These are phyloP conservation scores for Meyerozyma athensensis DNA, from an alignment of 1,139 yeast genomes.

Conservation along the genomic window DNA sequence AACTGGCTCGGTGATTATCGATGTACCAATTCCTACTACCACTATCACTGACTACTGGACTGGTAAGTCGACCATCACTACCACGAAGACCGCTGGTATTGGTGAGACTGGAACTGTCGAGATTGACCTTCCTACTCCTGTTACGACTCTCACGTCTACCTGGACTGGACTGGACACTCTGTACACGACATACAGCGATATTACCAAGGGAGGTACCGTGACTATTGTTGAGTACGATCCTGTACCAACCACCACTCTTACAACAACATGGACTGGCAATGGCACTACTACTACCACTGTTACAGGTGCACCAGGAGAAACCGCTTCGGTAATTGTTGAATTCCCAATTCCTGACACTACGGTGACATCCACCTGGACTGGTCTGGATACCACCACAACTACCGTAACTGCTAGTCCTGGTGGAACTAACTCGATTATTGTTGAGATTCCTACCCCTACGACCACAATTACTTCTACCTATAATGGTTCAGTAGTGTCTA, in stretches of 20 bases:
- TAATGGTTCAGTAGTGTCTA: conserved; percentile 5
- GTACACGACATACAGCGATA: not conserved
- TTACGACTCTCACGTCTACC: conserved; percentile 5
- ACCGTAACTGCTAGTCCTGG: not conserved
- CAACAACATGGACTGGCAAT: conserved; percentile 4
- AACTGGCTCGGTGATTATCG: conserved; percentile 3
- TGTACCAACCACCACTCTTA: conserved; percentile 1
- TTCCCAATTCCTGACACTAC: conserved; percentile 7
- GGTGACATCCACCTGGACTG: conserved; percentile 22
- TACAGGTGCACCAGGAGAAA: conserved; percentile 6
- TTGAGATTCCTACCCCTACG: conserved; percentile 8
- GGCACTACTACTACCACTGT: conserved; percentile 3
- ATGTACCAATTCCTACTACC: conserved; percentile 10
- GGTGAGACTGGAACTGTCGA: conserved; percentile 15
- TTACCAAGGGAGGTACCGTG: conserved; percentile 1
- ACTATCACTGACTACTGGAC: conserved; percentile 11
- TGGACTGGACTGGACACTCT: not conserved
- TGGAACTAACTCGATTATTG: conserved; percentile 3
- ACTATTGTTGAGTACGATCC: conserved; percentile 7
- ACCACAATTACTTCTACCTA: not conserved
- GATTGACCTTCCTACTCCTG: conserved; percentile 17
- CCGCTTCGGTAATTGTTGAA: conserved; percentile 10
- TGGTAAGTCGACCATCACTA: conserved; percentile 5
- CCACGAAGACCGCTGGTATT: not conserved
- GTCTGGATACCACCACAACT: conserved; percentile 10